phyloP scores from a whole-genome alignment of 495 filamentous ascomycete genomes.

The Acidiella bohemica region DNA sequence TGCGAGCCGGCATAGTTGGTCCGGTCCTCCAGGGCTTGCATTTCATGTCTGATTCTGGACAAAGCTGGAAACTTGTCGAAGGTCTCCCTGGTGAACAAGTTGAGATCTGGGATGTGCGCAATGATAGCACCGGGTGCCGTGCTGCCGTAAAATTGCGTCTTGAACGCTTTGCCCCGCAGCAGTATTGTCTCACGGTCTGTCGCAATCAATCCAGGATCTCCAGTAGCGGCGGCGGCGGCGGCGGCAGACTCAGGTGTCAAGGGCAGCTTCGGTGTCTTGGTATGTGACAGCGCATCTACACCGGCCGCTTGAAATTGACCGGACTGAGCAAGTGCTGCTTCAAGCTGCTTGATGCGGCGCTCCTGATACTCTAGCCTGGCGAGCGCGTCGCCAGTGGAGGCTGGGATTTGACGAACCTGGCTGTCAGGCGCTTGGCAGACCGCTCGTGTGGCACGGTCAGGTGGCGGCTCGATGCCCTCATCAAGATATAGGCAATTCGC shows the following conservation, averaged over 20 bases:
- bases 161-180: constrained; percentile 17
- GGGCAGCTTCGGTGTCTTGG: constrained; percentile 2
- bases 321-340: constrained; percentile 9
- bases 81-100: constrained; percentile 14
- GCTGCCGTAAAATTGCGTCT: constrained; percentile 17
- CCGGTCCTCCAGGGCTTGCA: constrained; percentile 13
- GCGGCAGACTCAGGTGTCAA: constrained; percentile 14
- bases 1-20: constrained; percentile 4
- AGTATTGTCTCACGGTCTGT: constrained; percentile 12
- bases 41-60: constrained; percentile 9
- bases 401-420: constrained; percentile 3
- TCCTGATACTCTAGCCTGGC: constrained; percentile 17
- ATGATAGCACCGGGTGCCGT: constrained; percentile 9
- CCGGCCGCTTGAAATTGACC: not conserved
- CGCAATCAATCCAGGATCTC: too few species aligned
- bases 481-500: constrained; percentile 15
- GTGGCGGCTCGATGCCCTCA: not conserved
- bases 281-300: not conserved
- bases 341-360: constrained; percentile 13
- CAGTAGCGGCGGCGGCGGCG: not conserved
- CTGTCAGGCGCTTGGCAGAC: too few species aligned
- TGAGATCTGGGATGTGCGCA: constrained; percentile 16
- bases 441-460: too few species aligned
- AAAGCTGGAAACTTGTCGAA: constrained; percentile 13
- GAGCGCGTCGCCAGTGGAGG: constrained; percentile 6